phyloP scores from a whole-genome alignment of 208 protist genomes.

The Trypanosoma avium region DNA sequence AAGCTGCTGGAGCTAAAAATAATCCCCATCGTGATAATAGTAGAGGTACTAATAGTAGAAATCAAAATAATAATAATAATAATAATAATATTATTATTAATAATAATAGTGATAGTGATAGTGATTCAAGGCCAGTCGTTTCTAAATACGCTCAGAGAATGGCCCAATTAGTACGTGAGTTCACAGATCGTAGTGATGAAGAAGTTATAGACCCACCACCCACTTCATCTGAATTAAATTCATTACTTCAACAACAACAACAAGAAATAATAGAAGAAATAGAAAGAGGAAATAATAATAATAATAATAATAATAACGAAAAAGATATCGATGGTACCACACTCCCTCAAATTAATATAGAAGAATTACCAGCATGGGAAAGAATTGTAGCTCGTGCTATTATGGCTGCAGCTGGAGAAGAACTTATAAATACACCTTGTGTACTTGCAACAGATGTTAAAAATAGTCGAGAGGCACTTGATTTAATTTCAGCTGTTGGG shows the following conservation, averaged over 20 bases:
- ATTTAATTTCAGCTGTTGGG: conserved; percentile 44
- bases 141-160: not conserved
- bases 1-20: not conserved
- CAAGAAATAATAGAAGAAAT: not conserved
- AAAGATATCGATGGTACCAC: no score
- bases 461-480: conserved; percentile 15
- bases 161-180: not conserved
- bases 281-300: not conserved
- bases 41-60: not conserved
- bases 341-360: no score
- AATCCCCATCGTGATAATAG: not conserved
- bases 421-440: conserved; percentile 14
- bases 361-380: conserved; percentile 27
- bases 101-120: not conserved
- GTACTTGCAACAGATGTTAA: conserved; percentile 31
- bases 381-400: conserved; percentile 30
- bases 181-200: not conserved
- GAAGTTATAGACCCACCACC: not conserved
- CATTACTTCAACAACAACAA: not conserved
- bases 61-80: not conserved
- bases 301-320: no score
- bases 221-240: not conserved
- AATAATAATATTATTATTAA: not conserved
- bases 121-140: not conserved
- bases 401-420: conserved; percentile 23